Evolutionary conservation across 306 rosid species (phyloP), one percentile per base, ranked within the genome.

Genomic region (Crotalaria pallida): DNA sequence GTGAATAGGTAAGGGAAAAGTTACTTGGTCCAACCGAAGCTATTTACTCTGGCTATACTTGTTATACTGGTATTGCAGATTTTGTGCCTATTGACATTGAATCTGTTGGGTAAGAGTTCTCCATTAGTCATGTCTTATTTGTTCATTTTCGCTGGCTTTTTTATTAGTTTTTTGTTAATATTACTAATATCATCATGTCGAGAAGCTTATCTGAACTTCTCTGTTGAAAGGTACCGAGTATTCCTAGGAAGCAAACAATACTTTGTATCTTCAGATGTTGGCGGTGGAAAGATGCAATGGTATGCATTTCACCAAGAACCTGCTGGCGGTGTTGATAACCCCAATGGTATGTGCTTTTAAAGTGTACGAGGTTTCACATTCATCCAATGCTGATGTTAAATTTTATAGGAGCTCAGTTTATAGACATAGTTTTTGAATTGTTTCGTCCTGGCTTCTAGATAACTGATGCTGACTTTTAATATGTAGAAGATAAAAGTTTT

Each of bases 251-350:
- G 91, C 95, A 95, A 95, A 66, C 97, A 95, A 80, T 95, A 95
- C 81, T 95, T 95, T 3, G 99, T 95, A 60, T 91, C 99, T 64
- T 95, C 99, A 17, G 99, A 95, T 58, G 97, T 95, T 12, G 99
- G 99, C 3, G 88, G 77, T 10, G 99, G 99, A 77, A 95, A 95
- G 92, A 91, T 89, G 97, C 99, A 91, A 81, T 95, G 97, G 99
- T 95, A 95, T 79, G 99, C 96, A 43, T 95, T 95, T 73, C 80
- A 95, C 76, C 69, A 95, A 65, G 99, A 95, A 72, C 53, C 83
- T 64, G 70, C 97, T 12, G 96, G 97, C 68, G 97, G 97, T 75
- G 63, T 58, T 58, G 99, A 95, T 82, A 2, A 44, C 50, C 79
- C 92, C 24, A 66, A 23, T 12, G 95, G 98, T 94, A 87, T 18